Evolutionary conservation across 2,329 filamentous ascomycete genomes (phyloP).

Genomic region (Ascosphaera aggregata): DNA sequence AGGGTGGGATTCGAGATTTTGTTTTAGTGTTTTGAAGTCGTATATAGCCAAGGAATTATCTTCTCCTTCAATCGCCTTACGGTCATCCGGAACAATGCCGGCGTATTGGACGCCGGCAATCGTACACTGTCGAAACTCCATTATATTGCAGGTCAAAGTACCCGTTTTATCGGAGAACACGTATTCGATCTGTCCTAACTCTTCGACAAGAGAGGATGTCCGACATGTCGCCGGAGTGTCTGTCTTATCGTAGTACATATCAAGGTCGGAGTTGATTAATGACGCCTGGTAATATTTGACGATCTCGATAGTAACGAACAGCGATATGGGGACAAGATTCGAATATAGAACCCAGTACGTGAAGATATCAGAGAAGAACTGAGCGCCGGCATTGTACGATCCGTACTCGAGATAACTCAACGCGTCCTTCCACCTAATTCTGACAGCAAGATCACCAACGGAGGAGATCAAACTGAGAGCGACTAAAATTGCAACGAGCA

Average conservation of each 20-base stretch:
- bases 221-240: constrained; percentile 91
- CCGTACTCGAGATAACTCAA: constrained; percentile 53
- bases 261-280: constrained; percentile 88
- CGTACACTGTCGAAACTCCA: constrained; percentile 93
- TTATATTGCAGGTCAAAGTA: constrained; percentile 91
- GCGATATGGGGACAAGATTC: constrained; percentile 83
- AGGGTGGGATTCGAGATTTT: constrained; percentile 42
- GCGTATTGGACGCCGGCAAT: constrained; percentile 90
- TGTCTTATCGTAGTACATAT: constrained; percentile 92
- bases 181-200: constrained; percentile 77
- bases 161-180: constrained; percentile 98
- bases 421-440: constrained; percentile 36
- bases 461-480: constrained; percentile 73
- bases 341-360: constrained; percentile 99
- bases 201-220: constrained; percentile 89
- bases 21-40: constrained; percentile 52
- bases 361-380: constrained; percentile 84
- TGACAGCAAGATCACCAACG: constrained; percentile 66
- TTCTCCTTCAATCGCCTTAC: constrained; percentile 55
- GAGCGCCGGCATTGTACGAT: constrained; percentile 41
- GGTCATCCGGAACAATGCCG: constrained; percentile 77
- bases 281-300: constrained; percentile 98
- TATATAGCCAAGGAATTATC: constrained; percentile 49
- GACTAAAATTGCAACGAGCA: constrained; percentile 67
- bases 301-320: constrained; percentile 92